Evolutionary conservation across 192 early-diverging fungal genomes (phyloP), one percentile per base, ranked within the genome.

Genomic region (Chytriomyces sp.): DNA sequence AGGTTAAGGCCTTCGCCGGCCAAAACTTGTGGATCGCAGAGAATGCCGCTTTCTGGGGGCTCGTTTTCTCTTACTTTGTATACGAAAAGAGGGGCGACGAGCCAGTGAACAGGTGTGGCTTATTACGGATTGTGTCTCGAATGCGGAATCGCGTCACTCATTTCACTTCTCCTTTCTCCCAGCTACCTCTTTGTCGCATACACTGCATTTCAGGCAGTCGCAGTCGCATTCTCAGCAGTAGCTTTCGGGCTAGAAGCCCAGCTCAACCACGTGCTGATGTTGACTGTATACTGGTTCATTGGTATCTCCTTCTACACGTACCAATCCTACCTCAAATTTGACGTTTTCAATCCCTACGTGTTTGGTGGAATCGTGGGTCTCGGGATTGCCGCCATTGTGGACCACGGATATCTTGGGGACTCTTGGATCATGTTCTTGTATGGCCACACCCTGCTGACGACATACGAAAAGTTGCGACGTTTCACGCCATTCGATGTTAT

Each of bases 301-400:
- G 65, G 65, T 2, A 68, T 68, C 30, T 68, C 65, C 26, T 39
- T 68, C 33, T 68, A 33, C 65, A 68, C 65, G 52, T 34, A 52
- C 65, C 65, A 68, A 34, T n/a, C n/a, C 32, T 39, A 68, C 22
- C 34, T 34, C 49, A 68, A 68, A 56, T 68, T 28, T 17, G 44
- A 19, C 12, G 65, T 44, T 1, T 17, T 26, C 52, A 28, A 10
- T 5, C 65, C 65, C 6, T 19, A 52, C 52, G 12, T 68, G 52
- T 68, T 68, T 68, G 65, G 65, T 5, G 54, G 25, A n/a, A 39
- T 19, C 5, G 54, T 68, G 17, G 5, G 8, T 17, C 19, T 64
- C 26, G 32, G 59, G 52, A 31, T 64, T n/a, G 31, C 71, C 22
- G 25, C 80, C 6, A 26, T 80, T 0, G 79, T 75, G 52, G 77